Evolutionary conservation across 345 rosid species (phyloP).

Genomic region (Nephelium lappaceum): DNA sequence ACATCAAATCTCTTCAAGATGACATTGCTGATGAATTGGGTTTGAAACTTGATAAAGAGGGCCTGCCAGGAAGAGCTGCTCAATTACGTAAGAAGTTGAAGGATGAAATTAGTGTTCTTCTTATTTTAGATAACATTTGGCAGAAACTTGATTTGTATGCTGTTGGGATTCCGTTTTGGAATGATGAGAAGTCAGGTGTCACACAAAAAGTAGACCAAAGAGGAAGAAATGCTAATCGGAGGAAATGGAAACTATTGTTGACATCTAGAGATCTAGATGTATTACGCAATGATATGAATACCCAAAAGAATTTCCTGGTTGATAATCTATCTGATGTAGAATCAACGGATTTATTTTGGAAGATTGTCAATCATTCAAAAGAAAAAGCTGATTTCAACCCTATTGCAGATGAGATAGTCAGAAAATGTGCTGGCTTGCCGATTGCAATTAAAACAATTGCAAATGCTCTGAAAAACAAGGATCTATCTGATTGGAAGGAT

Average conservation of each 20-base stretch:
- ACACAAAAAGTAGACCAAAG: neutral
- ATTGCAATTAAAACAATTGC: conserved; percentile 20
- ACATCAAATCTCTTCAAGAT: conserved; percentile 17
- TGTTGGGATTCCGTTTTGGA: neutral
- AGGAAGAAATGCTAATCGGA: neutral
- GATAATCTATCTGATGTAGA: neutral
- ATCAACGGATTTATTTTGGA: conserved; percentile 12
- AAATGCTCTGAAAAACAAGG: conserved; percentile 1
- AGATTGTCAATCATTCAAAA: neutral
- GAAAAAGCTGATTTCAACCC: neutral
- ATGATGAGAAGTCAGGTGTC: neutral
- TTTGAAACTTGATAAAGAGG: neutral
- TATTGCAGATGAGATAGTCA: neutral
- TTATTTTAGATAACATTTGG: conserved; percentile 13
- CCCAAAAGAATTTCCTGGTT: neutral
- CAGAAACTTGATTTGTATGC: neutral
- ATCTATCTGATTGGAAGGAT: neutral
- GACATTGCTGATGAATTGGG: conserved; percentile 8
- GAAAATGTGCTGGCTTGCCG: conserved; percentile 27
- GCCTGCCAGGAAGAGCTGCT: neutral
- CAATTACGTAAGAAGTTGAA: neutral
- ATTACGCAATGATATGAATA: conserved; percentile 15
- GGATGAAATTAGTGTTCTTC: neutral
- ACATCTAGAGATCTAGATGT: conserved; percentile 22
- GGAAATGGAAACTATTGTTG: conserved; percentile 29